These are phyloP conservation scores for Endoconidiophora polonica DNA, from an alignment of 2,329 filamentous ascomycete species.

Conservation along the genomic window DNA sequence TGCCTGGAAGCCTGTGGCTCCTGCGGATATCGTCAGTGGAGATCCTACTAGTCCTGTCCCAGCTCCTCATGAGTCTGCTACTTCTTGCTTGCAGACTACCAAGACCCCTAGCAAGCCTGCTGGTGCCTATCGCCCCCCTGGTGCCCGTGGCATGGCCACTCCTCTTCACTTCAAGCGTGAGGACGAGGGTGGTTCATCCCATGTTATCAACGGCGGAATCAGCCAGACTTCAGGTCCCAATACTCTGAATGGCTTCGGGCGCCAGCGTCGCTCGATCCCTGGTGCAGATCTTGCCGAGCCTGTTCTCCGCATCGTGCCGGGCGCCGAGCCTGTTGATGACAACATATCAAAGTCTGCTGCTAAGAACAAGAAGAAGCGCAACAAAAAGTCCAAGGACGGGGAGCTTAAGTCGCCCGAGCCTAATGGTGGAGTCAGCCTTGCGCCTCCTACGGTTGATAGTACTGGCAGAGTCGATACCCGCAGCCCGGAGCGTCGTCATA, in stretches of 20 bases:
- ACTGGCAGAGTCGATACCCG: constrained; percentile 30
- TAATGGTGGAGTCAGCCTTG: constrained; percentile 31
- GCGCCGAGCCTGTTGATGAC: constrained; percentile 51
- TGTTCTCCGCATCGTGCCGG: constrained; percentile 49
- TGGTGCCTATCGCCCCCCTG: constrained; percentile 91
- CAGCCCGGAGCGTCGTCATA: constrained; percentile 50
- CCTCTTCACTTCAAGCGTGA: constrained; percentile 94
- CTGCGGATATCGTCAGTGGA: constrained; percentile 38
- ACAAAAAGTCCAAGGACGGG: constrained; percentile 72
- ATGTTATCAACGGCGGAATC: constrained; percentile 58
- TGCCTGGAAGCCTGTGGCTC: constrained; percentile 63
- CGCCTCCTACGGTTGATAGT: constrained; percentile 26
- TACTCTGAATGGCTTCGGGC: constrained; percentile 64
- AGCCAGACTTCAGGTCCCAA: constrained; percentile 23
- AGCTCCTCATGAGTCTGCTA: constrained; percentile 63
- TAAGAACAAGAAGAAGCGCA: constrained; percentile 98
- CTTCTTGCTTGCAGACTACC: constrained; percentile 64
- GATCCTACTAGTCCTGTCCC: constrained; percentile 64
- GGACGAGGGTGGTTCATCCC: constrained; percentile 86
- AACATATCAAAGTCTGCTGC: constrained; percentile 66
- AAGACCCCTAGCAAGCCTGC: constrained; percentile 94
- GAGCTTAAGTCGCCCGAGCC: constrained; percentile 40
- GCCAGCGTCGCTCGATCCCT: constrained; percentile 60
- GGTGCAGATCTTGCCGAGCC: constrained; percentile 64
- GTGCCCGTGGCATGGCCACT: constrained; percentile 74